Evolutionary conservation across 2,329 filamentous ascomycete genomes (phyloP), one percentile per base, ranked within the genome.

Genomic region (Neocucurbitaria cava): DNA sequence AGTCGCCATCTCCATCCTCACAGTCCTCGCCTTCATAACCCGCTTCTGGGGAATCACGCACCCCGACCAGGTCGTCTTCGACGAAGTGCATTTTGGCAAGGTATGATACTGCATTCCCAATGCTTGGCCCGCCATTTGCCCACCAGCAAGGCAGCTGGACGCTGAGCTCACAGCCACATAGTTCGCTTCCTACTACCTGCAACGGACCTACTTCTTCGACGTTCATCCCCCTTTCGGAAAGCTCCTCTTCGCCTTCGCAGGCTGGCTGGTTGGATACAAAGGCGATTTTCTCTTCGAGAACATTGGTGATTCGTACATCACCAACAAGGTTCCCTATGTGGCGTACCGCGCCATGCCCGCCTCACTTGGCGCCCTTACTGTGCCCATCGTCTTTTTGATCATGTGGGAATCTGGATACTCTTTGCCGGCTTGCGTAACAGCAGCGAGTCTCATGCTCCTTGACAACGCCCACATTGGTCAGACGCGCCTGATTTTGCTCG

Each of bases 401-500:
- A 99, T 99, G 95, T 99, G 95, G 95, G 95, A 99, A 79, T 98
- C 95, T 45, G 95, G 93, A 60, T 99, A 99, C 79, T 96, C 92
- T 62, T 83, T 99, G 38, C 95, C 95, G 10, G 95, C 95, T 52
- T 96, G 91, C 75, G 82, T 98, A 50, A 83, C 97, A 52, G 92
- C 95, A 6, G 87, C 95, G 35, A 87, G 90, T 24, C 82, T 99
- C 31, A 84, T 99, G 61, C 88, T 99, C 39, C 91, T 99, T 69
- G 95, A 99, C 81, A 99, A 99, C 71, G 95, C 94, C 53, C 95
- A 99, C 77, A 92, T 99, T 76, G 94, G 92, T 56, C 95, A 99
- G 82, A 97, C 95, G 21, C 87, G 95, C 28, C 81, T 99, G 72
- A 99, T 99, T 66, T 85, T 99, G 52, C 86, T 99, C 55, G 95